Evolutionary conservation across 139 green algal species (phyloP), one percentile per base, ranked within the genome.

Genomic region (Chlorella ohadii): DNA sequence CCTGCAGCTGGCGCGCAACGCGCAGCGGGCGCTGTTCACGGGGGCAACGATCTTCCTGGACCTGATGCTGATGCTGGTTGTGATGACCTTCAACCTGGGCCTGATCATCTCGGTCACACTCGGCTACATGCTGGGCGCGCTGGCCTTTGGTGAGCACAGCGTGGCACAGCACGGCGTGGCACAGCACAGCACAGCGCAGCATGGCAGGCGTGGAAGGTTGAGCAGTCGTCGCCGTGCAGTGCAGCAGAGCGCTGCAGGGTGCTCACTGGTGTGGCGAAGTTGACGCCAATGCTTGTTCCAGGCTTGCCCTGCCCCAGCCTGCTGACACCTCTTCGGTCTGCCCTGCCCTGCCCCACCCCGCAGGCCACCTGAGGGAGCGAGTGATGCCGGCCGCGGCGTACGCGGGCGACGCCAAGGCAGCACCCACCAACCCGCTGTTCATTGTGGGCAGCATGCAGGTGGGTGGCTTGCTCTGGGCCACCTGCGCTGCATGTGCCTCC

Each of bases 71-170:
- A 63, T 86, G 71, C 81, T 86, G 28, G 39, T 81, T 9, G 90
- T 87, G 7, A 90, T 93, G 87, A 87, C 78, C 22, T 92, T 89
- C 82, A 90, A 93, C 68, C 84, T 93, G 27, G 84, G 79, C 4
- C 89, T 93, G 56, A 90, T 93, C 66, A 70, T 90, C 56, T 72
- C 68, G 2, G 78, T 85, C n/a, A 82, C 87, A 12, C 33, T 78
- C 4, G 90, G 90, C 66, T 85, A 89, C 19, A 74, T 41, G 16
- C 56, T 91, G 22, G 90, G 90, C 22, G 82, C 81, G 23, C 73
- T 89, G 51, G 31, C 91, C 4, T 91, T 93, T 67, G 88, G 88
- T 84, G 44, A 74, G 79, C 41, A 25, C 51, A 51, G 65, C 33
- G 61, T 2, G 13, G 61, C 23, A 22, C 61, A 67, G 61, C 23